A percentile compares a stretch with the other conserved stretches of the same genome.
phyloP scores from a whole-genome alignment of 2,329 filamentous ascomycete genomes.

The Fusarium chuoi region DNA sequence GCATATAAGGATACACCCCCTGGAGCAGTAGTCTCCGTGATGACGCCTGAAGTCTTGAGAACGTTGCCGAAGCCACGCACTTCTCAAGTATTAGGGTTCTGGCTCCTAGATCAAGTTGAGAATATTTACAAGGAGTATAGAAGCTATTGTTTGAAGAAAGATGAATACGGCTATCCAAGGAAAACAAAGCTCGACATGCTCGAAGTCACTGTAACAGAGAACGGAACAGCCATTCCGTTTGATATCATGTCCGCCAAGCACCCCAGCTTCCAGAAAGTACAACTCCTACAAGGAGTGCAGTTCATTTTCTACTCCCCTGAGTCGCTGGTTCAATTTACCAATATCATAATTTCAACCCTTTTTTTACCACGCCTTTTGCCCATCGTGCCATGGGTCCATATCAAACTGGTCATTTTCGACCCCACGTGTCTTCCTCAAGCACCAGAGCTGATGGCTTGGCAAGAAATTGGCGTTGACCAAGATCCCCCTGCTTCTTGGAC shows the following conservation, averaged over 20 bases:
- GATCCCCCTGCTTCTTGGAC: not conserved
- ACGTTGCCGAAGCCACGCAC: not conserved
- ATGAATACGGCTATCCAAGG: accelerated
- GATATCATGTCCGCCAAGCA: not conserved
- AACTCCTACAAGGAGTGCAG: not conserved
- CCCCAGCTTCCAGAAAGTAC: not conserved
- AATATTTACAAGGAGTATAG: not conserved
- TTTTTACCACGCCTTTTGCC: accelerated
- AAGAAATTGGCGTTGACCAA: not conserved
- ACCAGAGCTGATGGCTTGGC: not conserved
- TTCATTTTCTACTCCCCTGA: not conserved
- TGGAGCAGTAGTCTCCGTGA: not conserved
- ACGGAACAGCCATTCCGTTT: not conserved
- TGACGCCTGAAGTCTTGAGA: not conserved
- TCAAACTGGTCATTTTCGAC: not conserved
- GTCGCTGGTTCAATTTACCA: not conserved
- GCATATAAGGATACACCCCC: not conserved
- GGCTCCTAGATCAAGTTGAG: not conserved
- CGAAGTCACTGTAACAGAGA: not conserved
- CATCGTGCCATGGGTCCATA: not conserved
- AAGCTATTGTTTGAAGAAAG: not conserved
- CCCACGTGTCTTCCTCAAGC: not conserved
- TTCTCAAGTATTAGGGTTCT: not conserved
- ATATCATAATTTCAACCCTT: not conserved
- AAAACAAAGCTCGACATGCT: not conserved